Percentiles rank a stretch among this genome's conserved stretches.
Evolutionary conservation across 140 eudicot species (phyloP).

Genomic region (Anethum foeniculum): DNA sequence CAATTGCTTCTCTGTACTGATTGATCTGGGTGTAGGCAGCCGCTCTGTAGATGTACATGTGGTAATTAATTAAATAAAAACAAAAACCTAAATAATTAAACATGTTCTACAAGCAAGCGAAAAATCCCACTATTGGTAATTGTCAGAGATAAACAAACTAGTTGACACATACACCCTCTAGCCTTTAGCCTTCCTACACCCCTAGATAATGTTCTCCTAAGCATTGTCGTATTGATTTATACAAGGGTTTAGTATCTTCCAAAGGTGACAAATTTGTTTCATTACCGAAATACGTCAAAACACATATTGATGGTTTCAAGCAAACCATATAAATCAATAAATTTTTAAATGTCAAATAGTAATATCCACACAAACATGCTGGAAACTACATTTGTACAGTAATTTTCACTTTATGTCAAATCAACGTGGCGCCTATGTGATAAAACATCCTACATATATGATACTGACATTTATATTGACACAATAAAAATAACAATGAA

Average conservation of each 20-base stretch:
- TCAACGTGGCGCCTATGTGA: neutral
- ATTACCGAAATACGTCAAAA: neutral
- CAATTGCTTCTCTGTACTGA: conserved; percentile 54
- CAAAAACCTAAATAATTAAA: neutral
- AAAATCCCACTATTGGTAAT: neutral
- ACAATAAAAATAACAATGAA: neutral
- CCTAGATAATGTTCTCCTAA: neutral
- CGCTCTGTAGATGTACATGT: conserved; percentile 42
- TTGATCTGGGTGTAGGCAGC: conserved; percentile 78
- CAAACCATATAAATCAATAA: neutral
- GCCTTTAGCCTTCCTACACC: neutral
- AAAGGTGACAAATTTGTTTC: neutral
- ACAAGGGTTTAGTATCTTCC: neutral
- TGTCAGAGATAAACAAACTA: neutral
- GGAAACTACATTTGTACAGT: neutral
- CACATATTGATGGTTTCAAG: neutral
- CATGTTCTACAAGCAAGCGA: neutral
- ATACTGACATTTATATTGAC: neutral
- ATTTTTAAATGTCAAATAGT: neutral
- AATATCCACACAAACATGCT: neutral
- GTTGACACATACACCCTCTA: neutral
- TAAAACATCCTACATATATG: neutral
- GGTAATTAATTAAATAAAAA: conserved; percentile 4
- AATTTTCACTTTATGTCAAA: neutral
- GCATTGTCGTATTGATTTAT: neutral